A percentile compares a stretch with the other conserved stretches of the same genome.
phyloP scores from a whole-genome alignment of 2,329 filamentous ascomycete species.

The Fusarium sp. region DNA sequence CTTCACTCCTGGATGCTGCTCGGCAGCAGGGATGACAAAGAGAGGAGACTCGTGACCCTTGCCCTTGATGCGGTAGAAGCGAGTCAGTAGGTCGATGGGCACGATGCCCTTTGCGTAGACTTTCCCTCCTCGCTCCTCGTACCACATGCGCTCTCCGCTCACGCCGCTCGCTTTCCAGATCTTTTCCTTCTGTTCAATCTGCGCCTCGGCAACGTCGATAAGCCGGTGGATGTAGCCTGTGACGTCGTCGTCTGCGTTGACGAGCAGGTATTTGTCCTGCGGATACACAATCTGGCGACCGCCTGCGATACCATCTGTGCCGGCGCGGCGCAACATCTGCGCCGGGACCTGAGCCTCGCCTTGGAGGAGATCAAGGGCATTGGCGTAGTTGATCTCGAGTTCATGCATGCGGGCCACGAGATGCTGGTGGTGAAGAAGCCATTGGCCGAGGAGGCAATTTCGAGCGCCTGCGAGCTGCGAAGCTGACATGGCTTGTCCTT shows the following conservation, averaged over 20 bases:
- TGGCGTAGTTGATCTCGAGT: slow-evolving; percentile 64
- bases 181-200: slow-evolving; percentile 50
- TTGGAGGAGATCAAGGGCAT: slow-evolving; percentile 61
- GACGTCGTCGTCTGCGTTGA: slow-evolving; percentile 65
- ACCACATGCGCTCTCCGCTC: slow-evolving; percentile 54
- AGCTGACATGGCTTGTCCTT: slow-evolving; percentile 27
- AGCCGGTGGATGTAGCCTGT: slow-evolving; percentile 58
- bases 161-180: slow-evolving; percentile 54
- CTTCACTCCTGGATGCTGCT: slow-evolving; percentile 57
- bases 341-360: slow-evolving; percentile 62
- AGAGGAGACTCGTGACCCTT: slow-evolving; percentile 57
- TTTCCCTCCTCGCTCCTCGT: slow-evolving; percentile 43
- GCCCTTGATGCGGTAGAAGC: slow-evolving; percentile 64
- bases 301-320: slow-evolving; percentile 61
- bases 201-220: slow-evolving; percentile 59
- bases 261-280: slow-evolving; percentile 67
- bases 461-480: slow-evolving; percentile 57
- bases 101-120: slow-evolving; percentile 59
- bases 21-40: slow-evolving; percentile 64
- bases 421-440: slow-evolving; percentile 64
- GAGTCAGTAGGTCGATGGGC: slow-evolving; percentile 60
- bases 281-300: slow-evolving; percentile 64
- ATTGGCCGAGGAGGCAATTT: slow-evolving; percentile 66
- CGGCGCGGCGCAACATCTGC: slow-evolving; percentile 64
- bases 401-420: slow-evolving; percentile 67